Percentiles rank a stretch among this genome's conserved stretches.
phyloP scores from a whole-genome alignment of 148 eudicot species.

The Polygonum aviculare region DNA sequence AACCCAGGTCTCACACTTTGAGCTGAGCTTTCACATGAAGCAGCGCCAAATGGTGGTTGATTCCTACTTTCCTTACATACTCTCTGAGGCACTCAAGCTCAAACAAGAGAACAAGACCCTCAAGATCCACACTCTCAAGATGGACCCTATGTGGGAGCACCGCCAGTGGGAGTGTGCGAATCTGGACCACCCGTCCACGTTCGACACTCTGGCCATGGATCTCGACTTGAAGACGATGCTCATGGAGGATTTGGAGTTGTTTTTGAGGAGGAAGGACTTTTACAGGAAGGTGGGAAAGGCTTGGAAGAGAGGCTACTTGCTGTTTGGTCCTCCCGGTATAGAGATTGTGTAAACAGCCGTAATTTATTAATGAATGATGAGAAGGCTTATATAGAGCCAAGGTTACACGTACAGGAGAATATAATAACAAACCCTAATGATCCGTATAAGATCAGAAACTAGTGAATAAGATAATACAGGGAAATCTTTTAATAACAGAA shows the following conservation, averaged over 20 bases:
- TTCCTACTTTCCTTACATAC: conserved; percentile 32
- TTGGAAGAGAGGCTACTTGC: conserved; percentile 60
- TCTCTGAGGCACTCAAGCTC: conserved; percentile 17
- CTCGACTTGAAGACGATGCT: conserved; percentile 22
- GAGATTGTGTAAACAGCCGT: too few species aligned
- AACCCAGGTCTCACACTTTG: conserved; percentile 25
- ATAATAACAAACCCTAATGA: too few species aligned
- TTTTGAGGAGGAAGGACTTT: conserved; percentile 34
- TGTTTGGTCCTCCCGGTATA: conserved; percentile 59
- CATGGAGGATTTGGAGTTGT: conserved; percentile 35
- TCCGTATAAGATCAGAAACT: too few species aligned
- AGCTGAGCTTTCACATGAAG: conserved; percentile 21
- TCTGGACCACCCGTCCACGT: conserved; percentile 49
- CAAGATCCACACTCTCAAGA: conserved; percentile 25
- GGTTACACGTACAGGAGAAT: too few species aligned
- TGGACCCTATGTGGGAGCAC: background rate
- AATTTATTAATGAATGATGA: too few species aligned
- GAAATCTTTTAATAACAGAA: too few species aligned
- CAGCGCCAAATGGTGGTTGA: conserved; percentile 21
- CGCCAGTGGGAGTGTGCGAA: conserved; percentile 29
- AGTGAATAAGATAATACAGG: too few species aligned
- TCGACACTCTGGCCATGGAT: conserved; percentile 49
- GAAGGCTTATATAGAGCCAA: too few species aligned
- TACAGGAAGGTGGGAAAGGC: conserved; percentile 48
- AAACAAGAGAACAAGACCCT: conserved; percentile 25